Evolutionary conservation across 495 filamentous ascomycete species (phyloP).

Genomic region (Choiromyces venosus): DNA sequence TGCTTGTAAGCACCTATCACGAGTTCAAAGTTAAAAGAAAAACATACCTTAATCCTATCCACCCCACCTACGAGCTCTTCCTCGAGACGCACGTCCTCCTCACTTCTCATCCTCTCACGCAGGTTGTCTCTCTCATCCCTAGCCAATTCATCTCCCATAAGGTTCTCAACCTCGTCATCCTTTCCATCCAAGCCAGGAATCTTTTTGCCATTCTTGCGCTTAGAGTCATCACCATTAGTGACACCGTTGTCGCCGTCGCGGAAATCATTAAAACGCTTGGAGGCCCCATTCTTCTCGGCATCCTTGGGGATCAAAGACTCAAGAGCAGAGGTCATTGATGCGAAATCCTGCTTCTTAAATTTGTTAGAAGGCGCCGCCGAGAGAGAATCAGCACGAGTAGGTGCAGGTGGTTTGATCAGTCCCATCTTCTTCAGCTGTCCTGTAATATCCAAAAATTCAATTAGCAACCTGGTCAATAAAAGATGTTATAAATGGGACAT

Average conservation of each 20-base stretch:
- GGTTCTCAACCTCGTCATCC: slow-evolving; percentile 54
- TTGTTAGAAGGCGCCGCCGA: slow-evolving; percentile 46
- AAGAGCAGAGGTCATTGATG: slow-evolving; percentile 28
- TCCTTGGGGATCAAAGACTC: slow-evolving; percentile 61
- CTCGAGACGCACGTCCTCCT: slow-evolving; percentile 75
- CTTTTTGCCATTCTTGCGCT: slow-evolving; percentile 29
- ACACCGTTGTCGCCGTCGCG: slow-evolving; percentile 59
- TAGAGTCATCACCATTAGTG: slow-evolving; percentile 43
- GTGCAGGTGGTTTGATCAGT: slow-evolving; percentile 35
- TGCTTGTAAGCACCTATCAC: slow-evolving; percentile 33
- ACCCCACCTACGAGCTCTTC: slow-evolving; percentile 88
- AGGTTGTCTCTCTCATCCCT: slow-evolving; percentile 34
- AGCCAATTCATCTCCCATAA: slow-evolving; percentile 36
- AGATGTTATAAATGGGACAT: slow-evolving; percentile 43
- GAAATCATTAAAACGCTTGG: slow-evolving; percentile 85
- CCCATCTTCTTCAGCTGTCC: slow-evolving; percentile 41
- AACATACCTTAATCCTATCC: slow-evolving; percentile 79
- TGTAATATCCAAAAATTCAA: slow-evolving; percentile 7
- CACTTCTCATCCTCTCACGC: slow-evolving; percentile 50
- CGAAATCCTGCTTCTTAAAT: slow-evolving; percentile 85
- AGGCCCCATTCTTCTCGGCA: slow-evolving; percentile 73
- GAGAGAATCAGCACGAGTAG: slow-evolving; percentile 5
- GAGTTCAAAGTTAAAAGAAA: background rate
- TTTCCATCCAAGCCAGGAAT: slow-evolving; percentile 54
- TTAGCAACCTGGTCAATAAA: background rate